Base-by-base conservation (phyloP, 768 basidiomycete genomes). In the Tylopilus sp. region DNA sequence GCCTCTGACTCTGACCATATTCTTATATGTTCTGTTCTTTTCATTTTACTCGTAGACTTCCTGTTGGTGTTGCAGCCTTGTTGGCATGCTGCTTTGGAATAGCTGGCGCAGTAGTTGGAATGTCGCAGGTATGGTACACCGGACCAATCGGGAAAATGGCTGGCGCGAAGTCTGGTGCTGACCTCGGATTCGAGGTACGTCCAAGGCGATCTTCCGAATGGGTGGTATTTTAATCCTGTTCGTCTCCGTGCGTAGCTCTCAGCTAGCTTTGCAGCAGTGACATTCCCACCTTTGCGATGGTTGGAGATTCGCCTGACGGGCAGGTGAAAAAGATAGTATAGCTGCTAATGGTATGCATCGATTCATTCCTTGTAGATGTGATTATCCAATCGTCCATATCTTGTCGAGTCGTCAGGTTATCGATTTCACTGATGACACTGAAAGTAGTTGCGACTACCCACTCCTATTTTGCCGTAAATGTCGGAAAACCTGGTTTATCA, bases 41-140 rank as follows among this genome's bases (percentile, higher is more conserved):
- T 31, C 31, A 3, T 10, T 29, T 37, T 19, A 2, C 11, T 26
- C 7, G 24, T 25, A 77, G 75, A 41, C 72, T 82, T 17, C 80
- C 80, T 0, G 41, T 76, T 0, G 81, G 81, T 7, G 49, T 74
- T 11, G 80, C 81, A 0, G 81, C 77, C 24, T 59, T 81, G 1
- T 55, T 75, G 36, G 80, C 80, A 0, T 74, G 68, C 24, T 74
- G 69, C 53, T 78, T 72, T 48, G 80, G 80, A 11, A 73, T 76
- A 6, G 74, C 62, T 0, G 78, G 78, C 2, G 79, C 80, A 0
- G 75, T 82, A 1, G 64, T 80, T 6, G 76, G 78, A 2, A 83
- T 82, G 81, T 74, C 80, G 9, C 73, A 78, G 53, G 70, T 67
- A 7, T 79, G 79, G 78, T 81, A 80, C 50, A 77, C 73, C 2